These are phyloP conservation scores for Backusella parvicylindrica DNA, from an alignment of 192 early-diverging fungal genomes.

Conservation along the genomic window DNA sequence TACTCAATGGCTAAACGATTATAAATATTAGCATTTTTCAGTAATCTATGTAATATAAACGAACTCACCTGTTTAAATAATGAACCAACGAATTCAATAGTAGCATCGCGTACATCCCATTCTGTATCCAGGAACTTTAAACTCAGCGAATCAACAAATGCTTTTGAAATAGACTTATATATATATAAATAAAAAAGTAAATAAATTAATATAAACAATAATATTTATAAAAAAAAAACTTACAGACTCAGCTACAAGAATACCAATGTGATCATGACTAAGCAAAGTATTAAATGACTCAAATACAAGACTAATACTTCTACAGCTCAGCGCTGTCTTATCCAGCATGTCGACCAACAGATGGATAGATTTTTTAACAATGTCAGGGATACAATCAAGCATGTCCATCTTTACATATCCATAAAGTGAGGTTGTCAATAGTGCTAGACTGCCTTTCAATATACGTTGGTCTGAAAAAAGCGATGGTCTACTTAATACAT, in stretches of 20 bases:
- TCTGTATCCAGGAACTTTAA: slow-evolving; percentile 42
- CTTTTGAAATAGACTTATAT: slow-evolving; percentile 7
- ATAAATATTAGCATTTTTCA: neutral
- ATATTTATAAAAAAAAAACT: neutral
- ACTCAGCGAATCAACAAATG: slow-evolving; percentile 33
- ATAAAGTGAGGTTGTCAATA: neutral
- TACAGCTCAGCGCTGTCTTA: slow-evolving; percentile 18
- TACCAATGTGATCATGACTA: slow-evolving; percentile 5
- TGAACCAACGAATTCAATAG: slow-evolving; percentile 44
- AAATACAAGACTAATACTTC: slow-evolving; percentile 19
- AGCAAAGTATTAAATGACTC: slow-evolving; percentile 27
- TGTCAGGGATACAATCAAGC: neutral
- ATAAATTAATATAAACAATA: neutral
- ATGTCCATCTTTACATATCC: neutral
- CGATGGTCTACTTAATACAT: neutral
- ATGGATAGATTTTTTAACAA: slow-evolving; percentile 3
- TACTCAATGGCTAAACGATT: neutral
- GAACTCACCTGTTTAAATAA: slow-evolving; percentile 34
- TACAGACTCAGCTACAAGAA: slow-evolving; percentile 16
- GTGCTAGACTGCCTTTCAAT: neutral
- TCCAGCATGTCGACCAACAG: slow-evolving; percentile 14
- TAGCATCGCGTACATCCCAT: slow-evolving; percentile 53
- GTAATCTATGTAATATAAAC: neutral
- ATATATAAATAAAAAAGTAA: neutral
- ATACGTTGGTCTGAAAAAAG: slow-evolving; percentile 1